A percentile compares a stretch with the other conserved stretches of the same genome.
phyloP scores from a whole-genome alignment of 2,329 filamentous ascomycete genomes.

The Microdochium paspali region DNA sequence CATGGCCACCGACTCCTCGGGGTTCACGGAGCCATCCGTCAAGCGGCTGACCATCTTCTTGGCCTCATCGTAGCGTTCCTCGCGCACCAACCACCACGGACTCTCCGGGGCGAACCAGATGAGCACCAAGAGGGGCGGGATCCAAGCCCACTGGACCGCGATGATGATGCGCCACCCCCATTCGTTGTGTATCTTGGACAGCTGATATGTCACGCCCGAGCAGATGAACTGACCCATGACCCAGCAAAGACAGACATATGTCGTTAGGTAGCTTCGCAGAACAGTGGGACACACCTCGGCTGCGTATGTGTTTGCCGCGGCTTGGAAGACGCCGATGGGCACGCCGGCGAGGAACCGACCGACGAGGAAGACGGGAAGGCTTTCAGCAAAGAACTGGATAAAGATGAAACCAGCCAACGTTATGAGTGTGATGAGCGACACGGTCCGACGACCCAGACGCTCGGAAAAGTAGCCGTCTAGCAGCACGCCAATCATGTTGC shows the following conservation, averaged over 20 bases:
- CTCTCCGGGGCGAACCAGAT: conserved; percentile 38
- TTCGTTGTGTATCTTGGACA: conserved; percentile 26
- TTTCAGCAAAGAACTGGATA: conserved; percentile 53
- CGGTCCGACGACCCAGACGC: conserved; percentile 31
- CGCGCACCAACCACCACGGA: conserved; percentile 39
- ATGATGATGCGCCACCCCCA: conserved; percentile 42
- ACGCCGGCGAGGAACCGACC: conserved; percentile 53
- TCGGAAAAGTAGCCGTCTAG: conserved; percentile 42
- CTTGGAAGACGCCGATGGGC: conserved; percentile 51
- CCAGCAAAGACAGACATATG: conserved; percentile 53
- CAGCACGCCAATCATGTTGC: conserved; percentile 47
- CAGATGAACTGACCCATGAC: conserved; percentile 51
- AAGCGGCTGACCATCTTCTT: conserved; percentile 28
- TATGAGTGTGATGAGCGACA: conserved; percentile 31
- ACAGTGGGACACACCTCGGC: conserved; percentile 51
- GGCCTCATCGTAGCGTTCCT: conserved; percentile 29
- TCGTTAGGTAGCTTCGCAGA: conserved; percentile 47
- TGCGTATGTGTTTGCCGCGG: conserved; percentile 49
- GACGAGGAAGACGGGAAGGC: conserved; percentile 44
- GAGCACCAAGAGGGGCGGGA: conserved; percentile 31
- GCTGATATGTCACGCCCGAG: conserved; percentile 34
- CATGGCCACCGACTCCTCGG: conserved; percentile 38
- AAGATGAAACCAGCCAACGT: conserved; percentile 45
- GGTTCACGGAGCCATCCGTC: conserved; percentile 34
- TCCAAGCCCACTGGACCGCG: conserved; percentile 41